phyloP scores from a whole-genome alignment of 768 basidiomycete genomes.

The Inosperma sp. region DNA sequence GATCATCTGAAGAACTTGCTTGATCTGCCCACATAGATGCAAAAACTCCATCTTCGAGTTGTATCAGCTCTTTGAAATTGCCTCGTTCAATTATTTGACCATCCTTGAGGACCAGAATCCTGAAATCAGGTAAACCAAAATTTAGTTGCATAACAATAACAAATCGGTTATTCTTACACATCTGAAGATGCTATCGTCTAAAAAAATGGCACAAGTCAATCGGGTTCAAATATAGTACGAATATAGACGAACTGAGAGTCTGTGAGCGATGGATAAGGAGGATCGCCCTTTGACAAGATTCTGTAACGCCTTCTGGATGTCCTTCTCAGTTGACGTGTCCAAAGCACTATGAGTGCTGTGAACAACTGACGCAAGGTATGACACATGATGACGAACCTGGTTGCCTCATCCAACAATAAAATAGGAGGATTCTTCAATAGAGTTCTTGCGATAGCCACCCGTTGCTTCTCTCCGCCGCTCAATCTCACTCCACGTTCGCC shows the following conservation, averaged over 20 bases:
- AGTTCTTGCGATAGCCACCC: conserved; percentile 83
- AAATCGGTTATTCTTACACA: conserved; percentile 39
- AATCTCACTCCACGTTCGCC: conserved; percentile 87
- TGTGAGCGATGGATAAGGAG: conserved; percentile 75
- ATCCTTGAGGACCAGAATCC: conserved; percentile 88
- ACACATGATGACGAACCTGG: conserved; percentile 41
- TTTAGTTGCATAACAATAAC: neutral
- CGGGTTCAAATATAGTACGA: conserved; percentile 7
- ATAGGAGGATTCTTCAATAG: conserved; percentile 83
- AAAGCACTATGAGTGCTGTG: conserved; percentile 51
- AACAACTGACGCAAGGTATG: neutral
- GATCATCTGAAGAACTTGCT: conserved; percentile 58
- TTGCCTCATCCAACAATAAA: conserved; percentile 73
- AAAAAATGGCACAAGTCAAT: conserved; percentile 17
- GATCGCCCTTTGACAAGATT: conserved; percentile 71
- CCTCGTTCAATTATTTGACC: conserved; percentile 85
- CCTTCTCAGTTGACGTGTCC: conserved; percentile 87
- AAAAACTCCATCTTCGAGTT: conserved; percentile 59
- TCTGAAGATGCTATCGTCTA: conserved; percentile 58
- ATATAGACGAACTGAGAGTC: conserved; percentile 56
- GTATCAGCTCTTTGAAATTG: conserved; percentile 71
- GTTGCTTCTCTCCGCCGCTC: conserved; percentile 86
- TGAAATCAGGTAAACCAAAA: conserved; percentile 26
- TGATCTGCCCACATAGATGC: conserved; percentile 90
- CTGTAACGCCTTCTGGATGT: conserved; percentile 84